Evolutionary conservation across 2,329 filamentous ascomycete genomes (phyloP).

Genomic region (Pseudomassariella vexata): DNA sequence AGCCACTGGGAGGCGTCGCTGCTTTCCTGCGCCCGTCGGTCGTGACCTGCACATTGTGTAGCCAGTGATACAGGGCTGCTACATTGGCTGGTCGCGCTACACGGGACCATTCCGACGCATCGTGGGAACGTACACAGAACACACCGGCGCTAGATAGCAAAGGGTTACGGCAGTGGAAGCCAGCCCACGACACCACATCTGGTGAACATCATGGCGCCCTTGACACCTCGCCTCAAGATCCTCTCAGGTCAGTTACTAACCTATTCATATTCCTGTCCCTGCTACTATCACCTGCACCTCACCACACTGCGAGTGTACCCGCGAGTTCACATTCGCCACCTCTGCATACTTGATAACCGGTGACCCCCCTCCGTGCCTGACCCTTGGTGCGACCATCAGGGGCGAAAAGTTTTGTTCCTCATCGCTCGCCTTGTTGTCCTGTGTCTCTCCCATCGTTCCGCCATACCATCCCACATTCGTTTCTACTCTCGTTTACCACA

Average conservation of each 20-base stretch:
- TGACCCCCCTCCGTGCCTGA: not conserved
- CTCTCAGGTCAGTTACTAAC: slow-evolving; percentile 49
- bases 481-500: slow-evolving; percentile 13
- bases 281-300: slow-evolving; percentile 6
- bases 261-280: slow-evolving; percentile 15
- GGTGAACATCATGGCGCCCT: slow-evolving; percentile 50
- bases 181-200: slow-evolving; percentile 21
- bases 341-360: not conserved
- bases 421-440: not conserved
- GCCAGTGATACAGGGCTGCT: slow-evolving; percentile 5
- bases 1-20: slow-evolving; percentile 6
- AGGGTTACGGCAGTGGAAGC: slow-evolving; percentile 8
- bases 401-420: not conserved
- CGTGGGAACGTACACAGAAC: slow-evolving; percentile 5
- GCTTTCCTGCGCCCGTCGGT: slow-evolving; percentile 7
- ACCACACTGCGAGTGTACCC: too few species aligned
- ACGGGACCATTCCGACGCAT: too few species aligned
- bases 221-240: slow-evolving; percentile 54
- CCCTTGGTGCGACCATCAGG: slow-evolving; percentile 4
- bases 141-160: too few species aligned
- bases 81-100: slow-evolving; percentile 1
- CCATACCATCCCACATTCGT: too few species aligned
- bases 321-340: too few species aligned
- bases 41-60: slow-evolving; percentile 5
- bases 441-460: not conserved